A percentile compares a stretch with the other conserved stretches of the same genome.
Conservation (phyloP, 352 stramenopile genomes). For the Thraustochytrium sp. region DNA sequence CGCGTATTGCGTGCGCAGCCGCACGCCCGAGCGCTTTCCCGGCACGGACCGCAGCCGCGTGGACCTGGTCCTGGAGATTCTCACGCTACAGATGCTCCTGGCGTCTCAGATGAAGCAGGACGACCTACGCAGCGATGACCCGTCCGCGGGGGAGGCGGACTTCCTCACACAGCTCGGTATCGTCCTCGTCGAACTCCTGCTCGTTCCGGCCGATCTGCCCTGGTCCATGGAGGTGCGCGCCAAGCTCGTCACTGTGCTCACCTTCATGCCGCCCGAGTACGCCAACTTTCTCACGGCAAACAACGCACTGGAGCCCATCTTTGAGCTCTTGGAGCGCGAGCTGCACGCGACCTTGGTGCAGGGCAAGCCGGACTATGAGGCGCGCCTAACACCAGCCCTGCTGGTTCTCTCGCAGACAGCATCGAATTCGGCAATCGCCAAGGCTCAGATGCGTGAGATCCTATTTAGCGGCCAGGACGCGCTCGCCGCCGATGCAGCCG, state of each 20-base stretch:
- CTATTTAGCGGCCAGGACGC: not conserved
- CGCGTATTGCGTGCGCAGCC: constrained; percentile 13
- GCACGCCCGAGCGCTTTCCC: not conserved
- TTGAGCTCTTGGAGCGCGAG: constrained; percentile 9
- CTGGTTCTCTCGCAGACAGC: constrained; percentile 6
- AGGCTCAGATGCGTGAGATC: not conserved
- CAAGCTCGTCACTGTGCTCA: constrained; percentile 4
- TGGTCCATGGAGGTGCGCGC: not conserved
- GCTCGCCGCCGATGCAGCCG: not conserved
- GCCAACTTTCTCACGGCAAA: constrained; percentile 36
- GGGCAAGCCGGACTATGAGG: not conserved
- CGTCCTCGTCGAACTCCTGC: constrained; percentile 10
- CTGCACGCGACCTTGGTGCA: constrained; percentile 8
- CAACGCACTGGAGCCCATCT: not conserved
- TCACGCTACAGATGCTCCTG: constrained; percentile 9
- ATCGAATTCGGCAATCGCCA: not conserved
- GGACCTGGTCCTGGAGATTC: constrained; percentile 3
- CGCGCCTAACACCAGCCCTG: not conserved
- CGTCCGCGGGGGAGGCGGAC: not conserved
- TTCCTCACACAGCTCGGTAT: constrained; percentile 26
- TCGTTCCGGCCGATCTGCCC: not conserved
- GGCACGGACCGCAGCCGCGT: not conserved
- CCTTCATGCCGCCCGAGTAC: constrained; percentile 30
- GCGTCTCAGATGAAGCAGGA: constrained; percentile 5
- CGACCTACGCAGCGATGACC: not conserved